These are phyloP conservation scores for Globomyces pollinis-pini DNA, from an alignment of 192 early-diverging fungal genomes.

Conservation along the genomic window DNA sequence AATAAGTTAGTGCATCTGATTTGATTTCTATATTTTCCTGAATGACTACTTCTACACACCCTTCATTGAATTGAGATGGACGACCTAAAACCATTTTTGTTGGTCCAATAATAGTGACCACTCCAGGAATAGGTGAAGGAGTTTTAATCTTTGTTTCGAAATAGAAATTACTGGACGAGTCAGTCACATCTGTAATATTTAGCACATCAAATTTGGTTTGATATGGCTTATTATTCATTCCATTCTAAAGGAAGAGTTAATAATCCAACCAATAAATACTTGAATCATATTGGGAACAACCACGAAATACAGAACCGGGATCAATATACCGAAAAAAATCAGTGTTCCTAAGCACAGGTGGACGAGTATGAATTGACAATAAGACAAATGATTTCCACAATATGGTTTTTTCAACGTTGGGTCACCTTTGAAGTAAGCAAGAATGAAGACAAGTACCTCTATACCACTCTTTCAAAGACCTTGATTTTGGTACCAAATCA, in stretches of 20 bases:
- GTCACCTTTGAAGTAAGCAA: too few species aligned
- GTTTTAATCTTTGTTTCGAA: background rate
- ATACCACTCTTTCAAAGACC: too few species aligned
- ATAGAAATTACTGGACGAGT: conserved; percentile 1
- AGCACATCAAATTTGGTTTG: background rate
- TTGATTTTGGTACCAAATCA: too few species aligned
- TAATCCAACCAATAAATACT: background rate
- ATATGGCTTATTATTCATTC: background rate
- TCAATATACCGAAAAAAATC: background rate
- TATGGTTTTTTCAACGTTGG: background rate
- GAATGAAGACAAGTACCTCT: too few species aligned
- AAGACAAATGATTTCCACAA: conserved; percentile 3
- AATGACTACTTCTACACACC: background rate
- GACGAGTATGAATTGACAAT: background rate
- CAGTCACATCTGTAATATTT: conserved; percentile 3
- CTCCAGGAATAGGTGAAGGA: background rate
- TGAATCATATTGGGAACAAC: conserved; percentile 5
- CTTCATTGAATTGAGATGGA: background rate
- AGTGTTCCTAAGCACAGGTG: background rate
- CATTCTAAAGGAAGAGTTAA: background rate
- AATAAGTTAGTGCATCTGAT: background rate
- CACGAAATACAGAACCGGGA: conserved; percentile 4
- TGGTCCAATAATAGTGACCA: background rate
- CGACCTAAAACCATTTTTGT: background rate
- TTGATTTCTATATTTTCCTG: background rate